Evolutionary conservation across 2,329 filamentous ascomycete genomes (phyloP).

Genomic region (Xylariomycetidae sp.): DNA sequence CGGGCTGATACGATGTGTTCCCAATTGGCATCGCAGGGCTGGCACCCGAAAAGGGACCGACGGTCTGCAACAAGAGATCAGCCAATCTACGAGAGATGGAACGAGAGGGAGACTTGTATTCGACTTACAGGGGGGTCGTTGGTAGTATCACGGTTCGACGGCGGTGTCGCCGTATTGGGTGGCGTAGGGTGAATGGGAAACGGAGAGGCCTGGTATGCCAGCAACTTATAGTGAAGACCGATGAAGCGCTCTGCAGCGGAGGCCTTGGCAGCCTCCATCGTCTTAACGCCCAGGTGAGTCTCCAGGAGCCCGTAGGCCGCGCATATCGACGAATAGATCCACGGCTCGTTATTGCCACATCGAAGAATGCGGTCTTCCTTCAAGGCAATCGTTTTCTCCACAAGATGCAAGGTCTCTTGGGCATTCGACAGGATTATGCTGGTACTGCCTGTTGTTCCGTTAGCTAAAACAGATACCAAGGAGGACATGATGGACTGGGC

Average conservation of each 20-base stretch:
- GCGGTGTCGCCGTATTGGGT: constrained; percentile 15
- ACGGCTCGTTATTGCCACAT: constrained; percentile 59
- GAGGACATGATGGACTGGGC: neutral
- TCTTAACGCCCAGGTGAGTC: constrained; percentile 52
- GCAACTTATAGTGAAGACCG: constrained; percentile 50
- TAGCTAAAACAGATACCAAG: constrained; percentile 6
- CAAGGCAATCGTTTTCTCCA: constrained; percentile 55
- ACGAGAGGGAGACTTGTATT: neutral
- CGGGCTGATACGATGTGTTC: constrained; percentile 16
- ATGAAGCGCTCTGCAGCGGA: constrained; percentile 55
- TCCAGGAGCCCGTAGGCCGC: constrained; percentile 53
- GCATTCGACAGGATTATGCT: constrained; percentile 59
- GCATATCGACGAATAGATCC: constrained; percentile 60
- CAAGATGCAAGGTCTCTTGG: constrained; percentile 53
- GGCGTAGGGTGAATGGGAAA: constrained; percentile 26
- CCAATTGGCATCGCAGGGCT: constrained; percentile 15
- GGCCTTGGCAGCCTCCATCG: constrained; percentile 50
- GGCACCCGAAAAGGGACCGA: constrained; percentile 34
- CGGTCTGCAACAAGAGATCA: constrained; percentile 32
- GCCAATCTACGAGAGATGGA: constrained; percentile 2
- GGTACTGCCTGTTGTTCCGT: constrained; percentile 37
- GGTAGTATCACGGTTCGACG: constrained; percentile 15
- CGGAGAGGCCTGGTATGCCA: constrained; percentile 47
- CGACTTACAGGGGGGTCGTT: constrained; percentile 24
- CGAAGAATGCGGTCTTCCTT: constrained; percentile 55